These are phyloP conservation scores for Penicillium sp. DNA, from an alignment of 2,329 filamentous ascomycete species.

Conservation along the genomic window DNA sequence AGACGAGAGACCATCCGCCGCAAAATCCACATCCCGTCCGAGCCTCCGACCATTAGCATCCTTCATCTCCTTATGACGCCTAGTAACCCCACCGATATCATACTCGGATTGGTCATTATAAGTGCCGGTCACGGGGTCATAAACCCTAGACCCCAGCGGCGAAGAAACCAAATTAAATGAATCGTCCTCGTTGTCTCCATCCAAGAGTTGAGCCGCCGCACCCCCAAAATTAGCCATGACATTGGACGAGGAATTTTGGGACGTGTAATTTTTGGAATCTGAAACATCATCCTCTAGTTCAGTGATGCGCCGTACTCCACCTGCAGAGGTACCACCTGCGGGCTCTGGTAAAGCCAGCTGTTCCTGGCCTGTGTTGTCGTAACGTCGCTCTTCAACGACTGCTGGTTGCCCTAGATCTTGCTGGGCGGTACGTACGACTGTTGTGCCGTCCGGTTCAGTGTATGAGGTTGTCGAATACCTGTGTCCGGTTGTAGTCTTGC, in stretches of 20 bases:
- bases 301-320: conserved; percentile 28
- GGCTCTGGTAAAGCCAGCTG: conserved; percentile 16
- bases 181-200: conserved; percentile 10
- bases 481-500: conserved; percentile 30
- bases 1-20: conserved; percentile 3
- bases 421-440: conserved; percentile 33
- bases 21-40: conserved; percentile 14
- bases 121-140: conserved; percentile 14
- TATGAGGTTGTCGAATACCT: conserved; percentile 34
- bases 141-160: conserved; percentile 14
- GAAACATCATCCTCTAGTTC: conserved; percentile 27
- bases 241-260: background rate
- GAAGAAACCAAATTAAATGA: conserved; percentile 10
- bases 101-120: conserved; percentile 21
- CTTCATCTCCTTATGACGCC: conserved; percentile 12
- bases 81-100: conserved; percentile 10
- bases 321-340: conserved; percentile 16
- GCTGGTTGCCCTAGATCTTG: conserved; percentile 37
- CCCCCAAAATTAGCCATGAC: conserved; percentile 9
- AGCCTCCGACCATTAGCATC: conserved; percentile 6
- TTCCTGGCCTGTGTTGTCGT: conserved; percentile 35
- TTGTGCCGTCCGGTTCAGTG: conserved; percentile 34
- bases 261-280: background rate
- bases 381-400: conserved; percentile 34
- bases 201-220: conserved; percentile 1